Evolutionary conservation across 495 filamentous ascomycete species (phyloP).

Genomic region (Aspergillus indologenus): DNA sequence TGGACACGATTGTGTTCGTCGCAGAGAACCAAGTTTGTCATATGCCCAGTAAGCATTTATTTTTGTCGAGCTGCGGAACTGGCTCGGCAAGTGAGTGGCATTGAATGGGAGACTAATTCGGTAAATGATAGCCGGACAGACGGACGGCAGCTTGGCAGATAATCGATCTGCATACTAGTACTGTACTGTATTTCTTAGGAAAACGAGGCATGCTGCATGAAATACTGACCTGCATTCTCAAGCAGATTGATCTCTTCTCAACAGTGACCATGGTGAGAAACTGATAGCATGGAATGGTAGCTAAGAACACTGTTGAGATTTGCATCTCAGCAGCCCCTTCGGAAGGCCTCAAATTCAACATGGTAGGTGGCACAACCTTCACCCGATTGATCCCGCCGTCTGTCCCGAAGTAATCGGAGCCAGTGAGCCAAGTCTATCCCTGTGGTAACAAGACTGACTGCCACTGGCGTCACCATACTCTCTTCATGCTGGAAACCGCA

Average conservation of each 20-base stretch:
- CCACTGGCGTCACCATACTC: not conserved
- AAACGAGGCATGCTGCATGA: not conserved
- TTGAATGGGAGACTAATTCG: not conserved
- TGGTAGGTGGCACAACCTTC: too few species aligned
- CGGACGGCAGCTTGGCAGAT: slow-evolving; percentile 1
- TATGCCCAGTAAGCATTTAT: not conserved
- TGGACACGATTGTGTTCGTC: not conserved
- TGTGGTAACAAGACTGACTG: not conserved
- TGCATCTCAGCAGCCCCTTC: not conserved
- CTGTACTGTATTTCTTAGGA: too few species aligned
- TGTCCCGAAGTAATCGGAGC: not conserved
- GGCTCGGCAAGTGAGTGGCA: not conserved
- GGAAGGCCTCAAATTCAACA: too few species aligned
- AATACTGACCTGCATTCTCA: not conserved
- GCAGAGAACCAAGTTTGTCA: not conserved
- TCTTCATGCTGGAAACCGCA: not conserved
- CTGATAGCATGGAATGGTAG: not conserved
- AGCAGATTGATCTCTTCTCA: too few species aligned
- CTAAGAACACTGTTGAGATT: not conserved
- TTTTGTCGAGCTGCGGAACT: not conserved
- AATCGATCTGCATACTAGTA: slow-evolving; percentile 1
- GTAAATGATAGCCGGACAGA: not conserved
- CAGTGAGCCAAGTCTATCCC: not conserved
- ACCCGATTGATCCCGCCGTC: not conserved
- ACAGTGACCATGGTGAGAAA: too few species aligned